Conservation (phyloP, 2,329 filamentous ascomycete species). For the Xylariaceae sp. region DNA sequence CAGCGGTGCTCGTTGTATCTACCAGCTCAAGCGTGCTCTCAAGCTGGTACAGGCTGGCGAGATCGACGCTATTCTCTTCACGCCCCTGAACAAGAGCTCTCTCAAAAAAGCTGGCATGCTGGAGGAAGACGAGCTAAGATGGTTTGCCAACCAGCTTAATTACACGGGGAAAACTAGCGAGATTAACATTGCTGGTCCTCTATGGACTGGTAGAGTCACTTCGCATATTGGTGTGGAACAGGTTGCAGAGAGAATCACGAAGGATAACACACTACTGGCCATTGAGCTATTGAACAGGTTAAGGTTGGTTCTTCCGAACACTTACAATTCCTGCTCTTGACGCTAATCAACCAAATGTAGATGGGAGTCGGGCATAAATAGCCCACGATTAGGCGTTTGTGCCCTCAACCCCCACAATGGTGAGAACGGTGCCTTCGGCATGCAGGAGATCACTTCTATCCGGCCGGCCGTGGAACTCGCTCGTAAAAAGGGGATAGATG, state of each 20-base stretch:
- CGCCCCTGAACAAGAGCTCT: conserved; percentile 34
- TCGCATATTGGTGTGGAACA: conserved; percentile 33
- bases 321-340: not conserved
- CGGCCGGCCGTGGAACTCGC: conserved; percentile 29
- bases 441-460: conserved; percentile 34
- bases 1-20: conserved; percentile 25
- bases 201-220: conserved; percentile 33
- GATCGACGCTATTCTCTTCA: conserved; percentile 33
- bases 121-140: conserved; percentile 36
- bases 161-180: conserved; percentile 32
- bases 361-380: conserved; percentile 32
- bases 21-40: conserved; percentile 31
- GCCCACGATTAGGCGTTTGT: conserved; percentile 33
- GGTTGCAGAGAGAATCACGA: conserved; percentile 28
- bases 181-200: conserved; percentile 30
- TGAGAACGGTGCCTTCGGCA: conserved; percentile 33
- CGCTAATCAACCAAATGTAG: conserved; percentile 8
- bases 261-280: conserved; percentile 23
- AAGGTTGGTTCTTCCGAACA: conserved; percentile 2
- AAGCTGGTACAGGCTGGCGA: conserved; percentile 25
- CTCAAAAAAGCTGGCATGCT: conserved; percentile 34
- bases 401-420: conserved; percentile 36
- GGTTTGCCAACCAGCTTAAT: conserved; percentile 34
- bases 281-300: conserved; percentile 30
- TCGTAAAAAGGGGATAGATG: conserved; percentile 27